These are phyloP conservation scores for Phlyctochytrium planicorne DNA, from an alignment of 192 early-diverging fungal genomes.

Conservation along the genomic window DNA sequence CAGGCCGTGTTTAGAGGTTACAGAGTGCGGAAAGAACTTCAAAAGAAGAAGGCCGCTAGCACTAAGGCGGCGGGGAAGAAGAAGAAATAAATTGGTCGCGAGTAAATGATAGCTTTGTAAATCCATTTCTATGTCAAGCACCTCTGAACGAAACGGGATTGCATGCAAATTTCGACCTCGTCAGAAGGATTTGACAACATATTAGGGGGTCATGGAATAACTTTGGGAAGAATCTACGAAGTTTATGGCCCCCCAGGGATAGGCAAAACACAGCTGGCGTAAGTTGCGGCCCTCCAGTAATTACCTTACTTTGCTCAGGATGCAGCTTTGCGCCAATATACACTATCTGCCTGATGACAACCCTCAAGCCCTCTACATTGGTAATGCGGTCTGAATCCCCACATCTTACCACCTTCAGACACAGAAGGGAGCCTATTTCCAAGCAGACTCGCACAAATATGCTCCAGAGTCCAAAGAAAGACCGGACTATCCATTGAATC, in stretches of 20 bases:
- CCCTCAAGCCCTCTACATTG: conserved; percentile 41
- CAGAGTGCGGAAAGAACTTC: conserved; percentile 41
- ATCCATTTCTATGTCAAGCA: no score
- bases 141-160: no score
- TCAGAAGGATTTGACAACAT: conserved; percentile 34
- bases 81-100: conserved; percentile 16
- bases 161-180: conserved; percentile 14
- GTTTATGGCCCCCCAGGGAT: conserved; percentile 48
- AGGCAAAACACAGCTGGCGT: conserved; percentile 58
- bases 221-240: conserved; percentile 45
- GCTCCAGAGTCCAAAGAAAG: background rate
- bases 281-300: background rate
- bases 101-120: no score
- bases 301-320: conserved; percentile 19
- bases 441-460: conserved; percentile 37
- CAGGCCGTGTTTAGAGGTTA: conserved; percentile 49
- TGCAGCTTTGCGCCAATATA: conserved; percentile 49
- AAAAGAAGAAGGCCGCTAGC: conserved; percentile 38
- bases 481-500: conserved; percentile 5
- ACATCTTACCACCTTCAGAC: conserved; percentile 14
- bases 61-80: conserved; percentile 18
- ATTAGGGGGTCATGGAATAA: conserved; percentile 41
- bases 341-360: conserved; percentile 25
- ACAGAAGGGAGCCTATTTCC: conserved; percentile 48
- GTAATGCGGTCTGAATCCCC: conserved; percentile 13